Evolutionary conservation across 352 stramenopile species (phyloP).

Genomic region (Phytophthora agathidicida): DNA sequence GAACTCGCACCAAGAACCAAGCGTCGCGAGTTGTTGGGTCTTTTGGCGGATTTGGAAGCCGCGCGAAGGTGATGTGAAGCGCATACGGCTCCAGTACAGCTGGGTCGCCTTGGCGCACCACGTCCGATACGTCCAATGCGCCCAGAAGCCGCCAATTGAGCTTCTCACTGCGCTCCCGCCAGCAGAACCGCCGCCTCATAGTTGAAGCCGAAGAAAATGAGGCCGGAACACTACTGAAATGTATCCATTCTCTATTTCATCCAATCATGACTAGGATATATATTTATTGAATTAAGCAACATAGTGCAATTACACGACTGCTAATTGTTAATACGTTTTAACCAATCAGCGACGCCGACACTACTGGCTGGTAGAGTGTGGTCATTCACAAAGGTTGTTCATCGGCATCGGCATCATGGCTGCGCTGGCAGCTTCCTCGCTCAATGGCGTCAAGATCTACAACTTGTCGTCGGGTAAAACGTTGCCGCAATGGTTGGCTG

Average conservation of each 20-base stretch:
- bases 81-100: conserved; percentile 70
- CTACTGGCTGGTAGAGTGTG: conserved; percentile 34
- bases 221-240: conserved; percentile 4
- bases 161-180: conserved; percentile 74
- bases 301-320: too few relatives aligned
- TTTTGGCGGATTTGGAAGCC: conserved; percentile 36
- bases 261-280: conserved; percentile 14
- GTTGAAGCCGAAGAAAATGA: conserved; percentile 8
- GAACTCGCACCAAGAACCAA: conserved; percentile 73
- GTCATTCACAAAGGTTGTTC: conserved; percentile 4
- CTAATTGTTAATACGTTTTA: too few relatives aligned
- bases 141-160: conserved; percentile 76
- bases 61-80: conserved; percentile 77
- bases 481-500: conserved; percentile 94
- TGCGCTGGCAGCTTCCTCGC: conserved; percentile 79
- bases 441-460: conserved; percentile 96
- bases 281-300: too few relatives aligned
- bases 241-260: background rate
- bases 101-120: conserved; percentile 60
- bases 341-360: background rate
- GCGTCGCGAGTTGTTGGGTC: conserved; percentile 45
- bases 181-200: conserved; percentile 61
- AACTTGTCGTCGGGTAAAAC: conserved; percentile 94
- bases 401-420: conserved; percentile 51
- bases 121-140: conserved; percentile 51